Evolutionary conservation across 805 yeast genomes (phyloP), one percentile per base, ranked within the genome.

Genomic region (Schizosaccharomyces osmophilus): DNA sequence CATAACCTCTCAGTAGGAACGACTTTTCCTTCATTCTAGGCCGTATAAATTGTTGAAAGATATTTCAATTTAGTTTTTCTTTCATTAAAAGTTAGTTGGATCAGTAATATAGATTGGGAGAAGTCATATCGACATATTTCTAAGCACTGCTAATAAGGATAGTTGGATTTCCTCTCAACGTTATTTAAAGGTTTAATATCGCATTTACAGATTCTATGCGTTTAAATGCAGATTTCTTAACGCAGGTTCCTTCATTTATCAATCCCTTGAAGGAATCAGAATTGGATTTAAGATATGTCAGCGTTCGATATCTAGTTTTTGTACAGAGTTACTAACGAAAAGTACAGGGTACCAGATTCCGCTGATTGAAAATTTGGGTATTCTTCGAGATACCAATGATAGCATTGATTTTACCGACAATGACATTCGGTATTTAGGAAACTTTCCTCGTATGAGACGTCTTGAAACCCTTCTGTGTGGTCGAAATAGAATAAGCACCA

Each of bases 401-500:
- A 79, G 77, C 17, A 71, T 90, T 2, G 97, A 90, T 69, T 68
- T 90, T 41, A 80, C 90, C 0, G 82, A 84, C 67, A 90, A 90
- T 70, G 83, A 80, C 42, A 71, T 90, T n/a, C 70, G 76, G 0
- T 75, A 74, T 2, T 65, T 90, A 5, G 75, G 77, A 17, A 75
- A 73, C 67, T 74, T 79, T 45, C 86, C 83, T 0, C 67, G 63
- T 24, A 67, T 77, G 51, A 60, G 62, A 41, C 77, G 75, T 48
- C 67, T 79, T 60, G 75, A 75, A 55, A 78, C 83, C 0, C 66
- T 90, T 1, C 73, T 88, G 8, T 66, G 82, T 26, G 83, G 84
- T 0, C 77, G 80, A 63, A 90, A 90, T 69, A 72, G 78, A 63
- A 79, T 88, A 2, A 64, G 73, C 1, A 57, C 64, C 3, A 69